Conservation (phyloP, 345 rosid genomes). For the Bretschneidera sinensis region DNA sequence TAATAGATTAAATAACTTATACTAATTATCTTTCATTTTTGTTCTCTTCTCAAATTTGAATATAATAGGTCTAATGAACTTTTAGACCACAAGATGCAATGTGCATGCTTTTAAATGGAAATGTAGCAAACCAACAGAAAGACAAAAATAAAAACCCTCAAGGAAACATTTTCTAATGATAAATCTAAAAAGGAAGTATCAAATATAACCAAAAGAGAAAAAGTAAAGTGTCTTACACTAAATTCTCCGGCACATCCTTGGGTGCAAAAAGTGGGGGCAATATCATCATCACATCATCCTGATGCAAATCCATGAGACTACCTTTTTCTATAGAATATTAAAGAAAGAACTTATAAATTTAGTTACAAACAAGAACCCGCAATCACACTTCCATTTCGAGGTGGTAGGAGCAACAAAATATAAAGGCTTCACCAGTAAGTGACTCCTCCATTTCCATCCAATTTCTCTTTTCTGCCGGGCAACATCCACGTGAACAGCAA, state of each 20-base stretch:
- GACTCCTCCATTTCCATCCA: slow-evolving; percentile 51
- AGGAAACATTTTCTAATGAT: background rate
- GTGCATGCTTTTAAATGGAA: background rate
- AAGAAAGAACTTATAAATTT: background rate
- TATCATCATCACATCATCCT: slow-evolving; percentile 78
- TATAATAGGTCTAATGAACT: no score
- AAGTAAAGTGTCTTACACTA: slow-evolving; percentile 53
- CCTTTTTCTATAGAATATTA: slow-evolving; percentile 36
- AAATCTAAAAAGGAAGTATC: no score
- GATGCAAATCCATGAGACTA: slow-evolving; percentile 61
- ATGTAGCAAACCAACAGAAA: background rate
- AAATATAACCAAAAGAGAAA: background rate
- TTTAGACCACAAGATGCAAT: background rate
- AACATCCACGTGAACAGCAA: slow-evolving; percentile 72
- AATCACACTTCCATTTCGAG: background rate
- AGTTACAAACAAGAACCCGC: background rate
- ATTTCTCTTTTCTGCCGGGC: slow-evolving; percentile 64
- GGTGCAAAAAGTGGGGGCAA: slow-evolving; percentile 77
- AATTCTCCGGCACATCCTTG: slow-evolving; percentile 69
- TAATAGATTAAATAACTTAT: no score
- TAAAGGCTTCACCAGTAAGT: slow-evolving; percentile 36
- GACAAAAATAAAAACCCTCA: background rate
- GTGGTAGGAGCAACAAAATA: background rate
- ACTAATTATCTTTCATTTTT: no score
- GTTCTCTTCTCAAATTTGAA: background rate